A percentile compares a stretch with the other conserved stretches of the same genome.
Conservation (phyloP, 139 green algal genomes). For the Spirogloea muscicola region DNA sequence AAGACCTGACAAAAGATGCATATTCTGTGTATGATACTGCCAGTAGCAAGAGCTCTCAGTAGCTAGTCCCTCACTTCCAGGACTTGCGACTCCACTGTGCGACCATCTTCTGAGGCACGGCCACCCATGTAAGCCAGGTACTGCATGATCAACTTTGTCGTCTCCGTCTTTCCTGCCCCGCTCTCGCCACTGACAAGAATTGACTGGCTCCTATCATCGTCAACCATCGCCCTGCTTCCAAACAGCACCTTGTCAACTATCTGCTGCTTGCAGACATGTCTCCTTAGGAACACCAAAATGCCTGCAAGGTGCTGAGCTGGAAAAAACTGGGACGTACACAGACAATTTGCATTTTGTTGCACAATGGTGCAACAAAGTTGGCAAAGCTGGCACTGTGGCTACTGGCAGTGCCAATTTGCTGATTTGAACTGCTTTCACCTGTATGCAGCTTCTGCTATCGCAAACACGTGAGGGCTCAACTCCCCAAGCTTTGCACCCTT, state of each 20-base stretch:
- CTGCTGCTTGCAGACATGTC: not conserved
- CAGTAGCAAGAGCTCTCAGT: too few relatives aligned
- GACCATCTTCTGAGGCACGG: constrained; percentile 19
- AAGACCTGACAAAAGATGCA: too few relatives aligned
- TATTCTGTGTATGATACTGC: too few relatives aligned
- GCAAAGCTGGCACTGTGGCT: too few relatives aligned
- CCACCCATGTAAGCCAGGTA: constrained; percentile 78
- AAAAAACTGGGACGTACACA: not conserved
- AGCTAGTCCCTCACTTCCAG: constrained; percentile 21
- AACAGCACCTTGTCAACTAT: not conserved
- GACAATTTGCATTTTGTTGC: not conserved
- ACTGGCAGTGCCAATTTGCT: too few relatives aligned
- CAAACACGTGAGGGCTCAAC: constrained; percentile 78
- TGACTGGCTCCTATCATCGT: constrained; percentile 39
- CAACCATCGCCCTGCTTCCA: constrained; percentile 37
- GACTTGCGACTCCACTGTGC: constrained; percentile 44
- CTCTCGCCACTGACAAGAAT: constrained; percentile 76
- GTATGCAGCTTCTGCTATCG: constrained; percentile 71
- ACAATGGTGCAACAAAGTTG: too few relatives aligned
- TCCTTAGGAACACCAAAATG: not conserved
- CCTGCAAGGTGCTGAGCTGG: not conserved
- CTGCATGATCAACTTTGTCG: constrained; percentile 97
- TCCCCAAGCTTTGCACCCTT: constrained; percentile 74
- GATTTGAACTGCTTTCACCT: not conserved
- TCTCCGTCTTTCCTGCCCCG: constrained; percentile 98